Evolutionary conservation across 306 rosid species (phyloP), one percentile per base, ranked within the genome.

Genomic region (Argentina anserina): DNA sequence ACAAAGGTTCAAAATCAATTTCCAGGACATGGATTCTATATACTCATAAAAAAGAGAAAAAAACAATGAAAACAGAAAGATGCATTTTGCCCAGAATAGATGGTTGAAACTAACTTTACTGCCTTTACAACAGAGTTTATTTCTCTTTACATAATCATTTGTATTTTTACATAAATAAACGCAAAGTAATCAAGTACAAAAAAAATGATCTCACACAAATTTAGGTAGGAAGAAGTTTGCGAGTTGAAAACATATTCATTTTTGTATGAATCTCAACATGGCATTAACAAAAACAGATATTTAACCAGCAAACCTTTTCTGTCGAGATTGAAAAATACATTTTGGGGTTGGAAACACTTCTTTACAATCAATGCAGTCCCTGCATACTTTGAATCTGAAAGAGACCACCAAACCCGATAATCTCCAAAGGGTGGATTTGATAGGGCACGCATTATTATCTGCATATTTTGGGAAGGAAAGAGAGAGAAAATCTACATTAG

Each of bases 381-480:
- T 40, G 98, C 98, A 80, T 94, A 94, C 82, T 94, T 94, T 26
- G 97, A 94, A 72, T 91, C 98, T 47, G 97, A 87, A 47, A 94
- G 96, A 82, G 97, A 94, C 98, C 98, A 94, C 98, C 98, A 94
- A 67, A 85, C 88, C 63, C 42, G 89, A 79, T 91, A 94, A 80
- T 88, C 79, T 61, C 83, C 87, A 75, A 94, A 89, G 15, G 97
- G 97, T 7, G 87, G 89, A 73, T 83, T 83, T 71, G 96, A 87
- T 77, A 94, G 91, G 9, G 96, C 98, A 63, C 91, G 96, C 95
- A 83, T 84, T 86, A 91, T 71, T 55, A 83, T 80, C 98, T 94
- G 94, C 84, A 83, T 21, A 53, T 46, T 79, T 78, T 76, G 25
- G 75, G 72, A 49, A 46, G 76, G 49, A 76, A 63, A 39, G 45